Base-by-base conservation (phyloP, 2,329 filamentous ascomycete genomes). In the Alternaria dauci region DNA sequence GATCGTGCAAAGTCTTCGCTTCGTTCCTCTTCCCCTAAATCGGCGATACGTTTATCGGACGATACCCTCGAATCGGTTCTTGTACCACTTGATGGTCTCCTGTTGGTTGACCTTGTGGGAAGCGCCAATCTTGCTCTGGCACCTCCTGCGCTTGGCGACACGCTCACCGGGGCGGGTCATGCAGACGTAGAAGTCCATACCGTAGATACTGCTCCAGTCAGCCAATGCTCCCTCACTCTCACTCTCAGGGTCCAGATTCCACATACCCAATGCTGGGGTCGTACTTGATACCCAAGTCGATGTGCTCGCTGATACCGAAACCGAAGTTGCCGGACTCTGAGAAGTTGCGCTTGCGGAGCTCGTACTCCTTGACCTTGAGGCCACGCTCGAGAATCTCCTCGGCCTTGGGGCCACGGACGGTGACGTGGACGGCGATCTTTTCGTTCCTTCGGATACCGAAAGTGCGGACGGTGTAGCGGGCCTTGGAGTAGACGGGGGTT, bases 391-490 rank as follows among this genome's bases (percentile, higher is more conserved):
- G 91, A 80, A 99, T 99, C 87, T 99, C 95, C 89, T 99, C 95
- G 69, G 95, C 95, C 91, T 92, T 97, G 85, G 95, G 94, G 81
- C 95, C 95, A 83, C 95, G 95, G 86, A 99, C 94, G 81, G 95
- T 99, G 81, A 99, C 95, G 88, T 99, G 95, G 76, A 99, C 95
- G 74, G 95, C 87, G 81, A 99, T 99, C 92, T 78, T 78, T 85
- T 99, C 95, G 91, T 99, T 99, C 93, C 95, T 94, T 84, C 95
- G 94, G 89, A 99, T 99, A 91, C 95, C 95, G 86, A 99, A 99
- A 81, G 94, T 98, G 87, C 95, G 94, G 89, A 99, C 95, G 77
- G 95, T 99, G 91, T 98, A 99, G 81, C 95, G 93, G 84, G 95
- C 95, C 92, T 99, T 99, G 93, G 92, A 96, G 93, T 99, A 99